A percentile compares a stretch with the other conserved stretches of the same genome.
phyloP scores from a whole-genome alignment of 2,329 filamentous ascomycete species.

The Fusarium bactridioides region DNA sequence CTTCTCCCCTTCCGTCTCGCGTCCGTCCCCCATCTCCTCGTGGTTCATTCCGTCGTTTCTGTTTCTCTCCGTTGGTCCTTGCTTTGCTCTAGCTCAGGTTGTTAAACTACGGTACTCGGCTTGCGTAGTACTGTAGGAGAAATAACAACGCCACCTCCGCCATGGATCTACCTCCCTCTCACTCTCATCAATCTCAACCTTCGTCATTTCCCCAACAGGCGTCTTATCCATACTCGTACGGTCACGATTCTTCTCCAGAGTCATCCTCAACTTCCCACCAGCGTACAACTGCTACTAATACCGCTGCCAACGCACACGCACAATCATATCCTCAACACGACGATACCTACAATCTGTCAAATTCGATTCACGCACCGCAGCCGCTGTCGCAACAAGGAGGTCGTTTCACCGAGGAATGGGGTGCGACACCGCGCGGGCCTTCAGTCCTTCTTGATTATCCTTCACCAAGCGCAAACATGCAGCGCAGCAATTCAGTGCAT shows the following conservation, averaged over 20 bases:
- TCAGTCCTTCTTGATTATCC: constrained; percentile 64
- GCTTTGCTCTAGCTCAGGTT: constrained; percentile 15
- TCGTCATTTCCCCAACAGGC: constrained; percentile 33
- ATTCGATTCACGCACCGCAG: constrained; percentile 30
- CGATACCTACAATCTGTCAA: constrained; percentile 27
- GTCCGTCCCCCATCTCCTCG: constrained; percentile 11
- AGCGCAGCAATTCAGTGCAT: constrained; percentile 69
- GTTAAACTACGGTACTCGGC: constrained; percentile 4
- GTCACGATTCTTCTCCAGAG: constrained; percentile 32
- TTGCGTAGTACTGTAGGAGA: constrained; percentile 26
- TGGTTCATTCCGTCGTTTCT: constrained; percentile 24
- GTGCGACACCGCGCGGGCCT: constrained; percentile 71
- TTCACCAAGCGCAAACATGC: constrained; percentile 52
- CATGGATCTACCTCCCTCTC: constrained; percentile 44
- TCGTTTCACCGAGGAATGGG: constrained; percentile 75
- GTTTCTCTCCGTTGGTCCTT: constrained; percentile 16
- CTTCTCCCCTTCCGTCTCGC: constrained; percentile 15
- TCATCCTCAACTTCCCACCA: constrained; percentile 30
- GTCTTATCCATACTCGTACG: constrained; percentile 32
- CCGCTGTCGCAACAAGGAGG: constrained; percentile 46
- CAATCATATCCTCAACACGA: constrained; percentile 28
- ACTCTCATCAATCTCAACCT: constrained; percentile 36
- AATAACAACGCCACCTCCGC: constrained; percentile 42
- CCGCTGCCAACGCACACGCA: constrained; percentile 24
- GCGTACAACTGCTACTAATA: constrained; percentile 24